Conservation (phyloP, 2,329 filamentous ascomycete genomes). For the Epichloe uncinata region DNA sequence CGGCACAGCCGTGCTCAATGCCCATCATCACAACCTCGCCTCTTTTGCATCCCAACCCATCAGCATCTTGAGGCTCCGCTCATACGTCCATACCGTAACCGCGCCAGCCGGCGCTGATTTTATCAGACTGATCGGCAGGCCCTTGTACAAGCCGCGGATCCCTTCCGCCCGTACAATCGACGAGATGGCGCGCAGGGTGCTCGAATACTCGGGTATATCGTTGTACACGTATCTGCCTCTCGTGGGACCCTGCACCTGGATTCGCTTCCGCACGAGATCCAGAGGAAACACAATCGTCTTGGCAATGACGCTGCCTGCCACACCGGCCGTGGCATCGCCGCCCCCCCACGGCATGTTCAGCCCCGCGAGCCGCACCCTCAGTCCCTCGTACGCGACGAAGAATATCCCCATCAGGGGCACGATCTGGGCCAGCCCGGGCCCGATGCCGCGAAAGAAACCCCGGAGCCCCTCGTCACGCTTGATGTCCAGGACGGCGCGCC, state of each 20-base stretch:
- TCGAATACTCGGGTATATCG: constrained; percentile 74
- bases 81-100: constrained; percentile 91
- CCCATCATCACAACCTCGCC: constrained; percentile 9
- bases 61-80: constrained; percentile 54
- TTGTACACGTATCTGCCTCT: constrained; percentile 64
- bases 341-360: constrained; percentile 55
- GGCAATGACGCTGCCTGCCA: constrained; percentile 63
- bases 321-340: constrained; percentile 71
- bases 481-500: constrained; percentile 59
- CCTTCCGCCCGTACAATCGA: constrained; percentile 64
- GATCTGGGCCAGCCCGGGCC: constrained; percentile 73
- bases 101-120: constrained; percentile 92
- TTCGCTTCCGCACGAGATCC: constrained; percentile 79
- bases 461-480: constrained; percentile 54
- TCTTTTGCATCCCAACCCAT: constrained; percentile 23
- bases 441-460: constrained; percentile 82
- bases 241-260: constrained; percentile 92
- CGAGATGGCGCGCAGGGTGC: constrained; percentile 51
- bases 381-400: constrained; percentile 75
- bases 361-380: constrained; percentile 46
- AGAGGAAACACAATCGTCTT: constrained; percentile 90
- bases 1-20: not conserved
- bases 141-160: constrained; percentile 69
- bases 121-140: constrained; percentile 73
- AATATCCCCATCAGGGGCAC: constrained; percentile 96